A percentile compares a stretch with the other conserved stretches of the same genome.
phyloP scores from a whole-genome alignment of 345 rosid species.

The Ailanthus altissimus region DNA sequence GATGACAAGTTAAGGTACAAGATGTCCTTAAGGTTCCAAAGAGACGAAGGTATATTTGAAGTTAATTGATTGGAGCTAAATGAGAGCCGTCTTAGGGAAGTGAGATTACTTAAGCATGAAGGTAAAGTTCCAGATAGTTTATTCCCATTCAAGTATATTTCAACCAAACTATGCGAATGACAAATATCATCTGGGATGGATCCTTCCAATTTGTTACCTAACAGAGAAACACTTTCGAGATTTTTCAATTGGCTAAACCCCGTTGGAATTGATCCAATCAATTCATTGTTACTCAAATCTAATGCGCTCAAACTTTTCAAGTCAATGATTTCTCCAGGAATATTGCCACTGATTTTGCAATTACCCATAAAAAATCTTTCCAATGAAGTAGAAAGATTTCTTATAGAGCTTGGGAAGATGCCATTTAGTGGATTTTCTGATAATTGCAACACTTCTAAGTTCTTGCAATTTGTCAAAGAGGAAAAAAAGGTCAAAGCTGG shows the following conservation, averaged over 20 bases:
- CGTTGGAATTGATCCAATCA: not conserved
- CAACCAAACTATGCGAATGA: not conserved
- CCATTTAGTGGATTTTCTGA: conserved; percentile 4
- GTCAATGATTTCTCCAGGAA: conserved; percentile 8
- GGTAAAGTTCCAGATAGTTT: not conserved
- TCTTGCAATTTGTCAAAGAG: conserved; percentile 19
- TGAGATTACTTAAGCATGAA: conserved; percentile 7
- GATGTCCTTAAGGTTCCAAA: conserved; percentile 10
- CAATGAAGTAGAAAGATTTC: conserved; percentile 11
- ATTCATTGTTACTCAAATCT: not conserved
- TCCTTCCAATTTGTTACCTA: conserved; percentile 2
- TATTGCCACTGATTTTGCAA: conserved; percentile 14
- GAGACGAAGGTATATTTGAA: conserved; percentile 12
- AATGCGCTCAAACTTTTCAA: not conserved
- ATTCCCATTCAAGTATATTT: not conserved
- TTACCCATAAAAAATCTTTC: not conserved
- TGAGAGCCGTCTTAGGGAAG: not conserved
- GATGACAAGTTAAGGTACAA: conserved; percentile 21
- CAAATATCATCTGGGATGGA: conserved; percentile 12
- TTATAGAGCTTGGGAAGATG: conserved; percentile 7
- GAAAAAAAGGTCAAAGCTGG: not conserved
- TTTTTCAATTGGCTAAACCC: not conserved
- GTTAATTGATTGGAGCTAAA: conserved; percentile 10
- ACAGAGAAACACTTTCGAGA: conserved; percentile 1
- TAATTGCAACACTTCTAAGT: not conserved